Base-by-base conservation (phyloP, 345 rosid genomes). In the Rhodamnia argentea region DNA sequence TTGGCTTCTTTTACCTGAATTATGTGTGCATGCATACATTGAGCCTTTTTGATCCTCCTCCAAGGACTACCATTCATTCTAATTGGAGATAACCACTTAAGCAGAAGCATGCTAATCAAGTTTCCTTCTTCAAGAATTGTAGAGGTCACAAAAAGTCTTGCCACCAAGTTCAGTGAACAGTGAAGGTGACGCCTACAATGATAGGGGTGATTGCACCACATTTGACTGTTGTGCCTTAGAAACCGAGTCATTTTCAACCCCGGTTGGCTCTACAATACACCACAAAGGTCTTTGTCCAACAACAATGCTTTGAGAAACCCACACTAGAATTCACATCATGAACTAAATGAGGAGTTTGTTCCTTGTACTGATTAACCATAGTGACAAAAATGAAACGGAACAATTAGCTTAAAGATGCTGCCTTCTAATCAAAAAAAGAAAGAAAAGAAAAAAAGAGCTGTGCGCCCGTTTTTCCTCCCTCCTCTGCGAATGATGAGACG, bases 301-400 rank as follows among this genome's bases (percentile, higher is more conserved):
- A 55, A 55, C 24, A 22, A 7, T 55, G 26, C 58, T 55, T 55
- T 8, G 58, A 55, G 23, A 55, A 55, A 22, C 58, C 58, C 58
- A 22, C 26, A 7, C 58, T 18, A 42, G 15, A 18, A 52, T 42
- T 42, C 47, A 76, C 58, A 55, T 26, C 24, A 13, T 86, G 7
- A 16, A 29, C 58, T 55, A 6, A 22, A 22, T 55, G 10, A 55
- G 26, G 24, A 20, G 58, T 55, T 55, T 55, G 26, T 55, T 22
- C 58, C 58, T 55, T 20, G 10, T 22, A 55, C 55, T 55, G 58
- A 55, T 55, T 8, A 54, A 44, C 78, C 75, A 84, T 86, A 82
- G 23, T 86, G 64, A 88, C 88, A 44, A 83, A 84, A n/a, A 86
- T 26, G 44, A 87, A 22, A 55, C 20, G 58, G 58, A 22, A 55